Evolutionary conservation across 345 rosid genomes (phyloP).

Genomic region (Isatis tinctoria): DNA sequence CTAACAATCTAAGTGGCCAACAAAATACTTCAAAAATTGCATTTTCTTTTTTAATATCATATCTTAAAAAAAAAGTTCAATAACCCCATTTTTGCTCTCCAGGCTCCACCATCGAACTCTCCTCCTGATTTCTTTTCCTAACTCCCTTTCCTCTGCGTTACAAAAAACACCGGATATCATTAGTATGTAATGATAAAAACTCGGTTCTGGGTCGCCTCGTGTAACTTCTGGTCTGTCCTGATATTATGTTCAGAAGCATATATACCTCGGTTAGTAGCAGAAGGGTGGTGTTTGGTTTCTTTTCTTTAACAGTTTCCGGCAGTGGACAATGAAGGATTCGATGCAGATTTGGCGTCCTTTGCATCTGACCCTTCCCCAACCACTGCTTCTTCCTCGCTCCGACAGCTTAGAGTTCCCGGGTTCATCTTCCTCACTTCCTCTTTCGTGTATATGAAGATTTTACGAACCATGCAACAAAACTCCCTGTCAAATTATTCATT

Average conservation of each 20-base stretch:
- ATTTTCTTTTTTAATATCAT: conserved; percentile 5
- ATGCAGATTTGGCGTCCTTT: conserved; percentile 40
- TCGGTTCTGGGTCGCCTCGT: neutral
- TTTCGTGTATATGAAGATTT: conserved; percentile 58
- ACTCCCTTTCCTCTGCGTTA: neutral
- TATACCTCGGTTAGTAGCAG: conserved; percentile 13
- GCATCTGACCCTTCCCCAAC: conserved; percentile 36
- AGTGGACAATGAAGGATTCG: conserved; percentile 29
- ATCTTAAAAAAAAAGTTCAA: conserved; percentile 1
- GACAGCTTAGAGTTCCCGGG: conserved; percentile 44
- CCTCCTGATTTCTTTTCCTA: neutral
- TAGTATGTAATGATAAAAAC: neutral
- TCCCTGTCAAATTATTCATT: conserved; percentile 43
- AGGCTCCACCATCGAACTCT: conserved; percentile 1
- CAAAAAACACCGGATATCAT: neutral
- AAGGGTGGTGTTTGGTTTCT: neutral
- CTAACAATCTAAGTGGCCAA: conserved; percentile 24
- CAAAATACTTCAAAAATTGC: conserved; percentile 35
- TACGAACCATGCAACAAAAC: conserved; percentile 72
- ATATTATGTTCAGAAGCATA: neutral
- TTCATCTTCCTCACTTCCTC: conserved; percentile 83
- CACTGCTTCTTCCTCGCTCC: conserved; percentile 38
- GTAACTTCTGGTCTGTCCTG: neutral
- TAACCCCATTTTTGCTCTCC: conserved; percentile 6
- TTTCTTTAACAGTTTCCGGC: conserved; percentile 32